phyloP scores from a whole-genome alignment of 2,329 filamentous ascomycete genomes.

The Botrytis hyacinthi region DNA sequence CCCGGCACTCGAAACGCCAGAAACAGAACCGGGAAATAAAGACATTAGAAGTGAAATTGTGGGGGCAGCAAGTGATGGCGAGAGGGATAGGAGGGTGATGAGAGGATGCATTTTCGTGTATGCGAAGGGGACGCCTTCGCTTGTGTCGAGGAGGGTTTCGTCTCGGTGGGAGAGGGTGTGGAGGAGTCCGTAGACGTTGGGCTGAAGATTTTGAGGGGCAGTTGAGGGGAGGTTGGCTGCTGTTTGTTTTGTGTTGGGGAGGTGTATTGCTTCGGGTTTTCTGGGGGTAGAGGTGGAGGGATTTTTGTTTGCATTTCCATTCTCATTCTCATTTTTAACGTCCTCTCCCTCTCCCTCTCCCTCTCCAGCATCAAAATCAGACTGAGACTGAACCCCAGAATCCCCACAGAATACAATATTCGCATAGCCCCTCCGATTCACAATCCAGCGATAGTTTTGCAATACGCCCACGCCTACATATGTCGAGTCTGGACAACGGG shows the following conservation, averaged over 20 bases:
- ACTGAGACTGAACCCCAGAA: too few species aligned
- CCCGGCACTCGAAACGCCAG: background rate
- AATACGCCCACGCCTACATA: conserved; percentile 52
- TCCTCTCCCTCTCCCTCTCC: background rate
- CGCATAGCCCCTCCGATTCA: conserved; percentile 65
- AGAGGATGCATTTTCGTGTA: conserved; percentile 42
- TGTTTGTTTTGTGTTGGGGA: too few species aligned
- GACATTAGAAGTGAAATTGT: background rate
- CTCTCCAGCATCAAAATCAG: too few species aligned
- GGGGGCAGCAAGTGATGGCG: background rate
- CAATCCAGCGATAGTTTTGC: conserved; percentile 59
- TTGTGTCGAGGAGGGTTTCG: conserved; percentile 51
- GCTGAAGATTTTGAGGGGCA: too few species aligned
- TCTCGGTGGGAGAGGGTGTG: conserved; percentile 52
- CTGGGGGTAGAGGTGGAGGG: too few species aligned
- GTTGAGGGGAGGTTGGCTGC: too few species aligned
- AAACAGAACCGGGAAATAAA: background rate
- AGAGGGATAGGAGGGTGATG: background rate
- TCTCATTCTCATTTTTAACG: background rate
- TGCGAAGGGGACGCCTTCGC: conserved; percentile 60
- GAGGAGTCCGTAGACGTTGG: conserved; percentile 50
- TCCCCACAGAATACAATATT: conserved; percentile 48
- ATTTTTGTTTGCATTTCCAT: too few species aligned
- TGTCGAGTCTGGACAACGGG: conserved; percentile 56
- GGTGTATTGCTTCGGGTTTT: too few species aligned